Percentiles rank a stretch among this genome's conserved stretches.
Evolutionary conservation across 495 filamentous ascomycete species (phyloP).

Genomic region (Viridothelium virens): DNA sequence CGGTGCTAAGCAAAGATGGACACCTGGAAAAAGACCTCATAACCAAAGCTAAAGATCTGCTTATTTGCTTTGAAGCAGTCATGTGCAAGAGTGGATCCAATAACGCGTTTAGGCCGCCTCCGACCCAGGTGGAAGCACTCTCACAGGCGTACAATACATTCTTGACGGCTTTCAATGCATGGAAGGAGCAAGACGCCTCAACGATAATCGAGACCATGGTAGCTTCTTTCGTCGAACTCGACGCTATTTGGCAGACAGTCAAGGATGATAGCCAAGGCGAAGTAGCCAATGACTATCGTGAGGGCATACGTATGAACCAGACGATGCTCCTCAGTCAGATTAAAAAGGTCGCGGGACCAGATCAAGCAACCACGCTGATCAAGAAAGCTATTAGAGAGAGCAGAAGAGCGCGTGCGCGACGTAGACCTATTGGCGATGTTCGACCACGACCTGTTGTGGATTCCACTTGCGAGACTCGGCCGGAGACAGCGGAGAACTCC

Average conservation of each 20-base stretch:
- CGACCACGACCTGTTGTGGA: constrained; percentile 51
- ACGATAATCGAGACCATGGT: constrained; percentile 91
- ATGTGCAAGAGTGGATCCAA: constrained; percentile 42
- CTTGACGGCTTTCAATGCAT: constrained; percentile 84
- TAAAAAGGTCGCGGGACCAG: constrained; percentile 77
- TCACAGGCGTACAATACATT: constrained; percentile 71
- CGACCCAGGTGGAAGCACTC: constrained; percentile 48
- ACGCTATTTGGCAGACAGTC: constrained; percentile 93
- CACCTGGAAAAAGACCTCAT: constrained; percentile 86
- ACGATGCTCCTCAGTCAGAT: constrained; percentile 79
- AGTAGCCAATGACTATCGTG: constrained; percentile 79
- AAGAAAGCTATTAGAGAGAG: constrained; percentile 74
- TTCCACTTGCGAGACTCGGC: constrained; percentile 11
- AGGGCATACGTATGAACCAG: constrained; percentile 92
- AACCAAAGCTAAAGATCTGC: constrained; percentile 74
- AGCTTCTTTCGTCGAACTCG: constrained; percentile 87
- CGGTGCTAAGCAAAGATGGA: constrained; percentile 75
- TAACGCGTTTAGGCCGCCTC: constrained; percentile 34
- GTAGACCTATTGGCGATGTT: constrained; percentile 61
- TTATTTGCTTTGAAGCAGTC: constrained; percentile 75
- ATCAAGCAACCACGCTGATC: constrained; percentile 75
- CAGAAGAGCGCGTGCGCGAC: constrained; percentile 59
- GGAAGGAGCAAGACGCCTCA: constrained; percentile 87
- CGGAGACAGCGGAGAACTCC: background rate
- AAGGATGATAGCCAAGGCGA: constrained; percentile 81